Evolutionary conservation across 169 alveolate genomes (phyloP), one percentile per base, ranked within the genome.

Genomic region (Plasmodium vivax): DNA sequence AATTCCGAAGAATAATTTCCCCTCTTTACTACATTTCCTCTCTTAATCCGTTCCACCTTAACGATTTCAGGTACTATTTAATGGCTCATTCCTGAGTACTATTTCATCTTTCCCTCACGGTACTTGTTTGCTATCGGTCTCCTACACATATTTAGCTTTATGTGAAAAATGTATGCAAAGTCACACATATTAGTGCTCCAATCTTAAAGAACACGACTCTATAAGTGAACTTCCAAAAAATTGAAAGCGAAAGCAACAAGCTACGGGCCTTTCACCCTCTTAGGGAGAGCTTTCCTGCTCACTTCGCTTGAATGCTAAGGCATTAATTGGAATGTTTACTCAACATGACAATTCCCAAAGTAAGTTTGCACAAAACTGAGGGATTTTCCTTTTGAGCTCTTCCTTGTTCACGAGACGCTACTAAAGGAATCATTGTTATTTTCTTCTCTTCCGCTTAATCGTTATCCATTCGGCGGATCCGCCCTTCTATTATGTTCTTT

Each of bases 51-150:
- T 84, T 71, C 72, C 84, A 73, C 10, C 83, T 74, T 84, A 45
- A 74, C 83, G 83, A 71, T 71, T 84, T 74, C 51, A 84, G 84
- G 83, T 84, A 71, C 93, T 83, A 38, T 84, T 84, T 45, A 84
- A 68, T 71, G 34, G 79, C 98, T 97, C 98, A 97, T 97, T 96
- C 96, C 98, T 96, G 97, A 96, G 98, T 96, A 92, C 98, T 98
- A 90, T 98, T 97, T 98, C 99, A 97, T 97, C 98, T 97, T 98
- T 98, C 99, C 98, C 97, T 98, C 98, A 97, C 98, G 97, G 99
- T 98, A 97, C 98, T 98, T 98, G 98, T 97, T 94, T 98, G 98
- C 99, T 97, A 97, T 97, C 98, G 98, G 98, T 97, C 97, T 98
- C 98, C 97, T 97, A 96, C 96, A 96, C 58, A 94, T 98, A 96